phyloP scores from a whole-genome alignment of 2,329 filamentous ascomycete species.

The Paecilomyces sp. region DNA sequence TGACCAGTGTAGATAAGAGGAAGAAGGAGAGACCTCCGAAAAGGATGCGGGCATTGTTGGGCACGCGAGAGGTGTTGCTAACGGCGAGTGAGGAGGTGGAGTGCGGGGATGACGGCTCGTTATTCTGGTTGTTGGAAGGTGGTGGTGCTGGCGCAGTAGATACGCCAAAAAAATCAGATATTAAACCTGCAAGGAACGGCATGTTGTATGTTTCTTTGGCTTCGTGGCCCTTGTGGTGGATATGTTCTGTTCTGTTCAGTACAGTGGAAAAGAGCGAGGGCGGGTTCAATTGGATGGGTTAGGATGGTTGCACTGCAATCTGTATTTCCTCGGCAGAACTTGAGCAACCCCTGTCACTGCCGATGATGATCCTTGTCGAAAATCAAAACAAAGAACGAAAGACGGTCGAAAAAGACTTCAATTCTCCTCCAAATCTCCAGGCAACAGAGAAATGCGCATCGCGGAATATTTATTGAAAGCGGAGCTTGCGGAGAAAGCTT shows the following conservation, averaged over 20 bases:
- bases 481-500: background rate
- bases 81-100: background rate
- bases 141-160: background rate
- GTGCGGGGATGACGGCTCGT: background rate
- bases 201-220: background rate
- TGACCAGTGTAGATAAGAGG: constrained; percentile 61
- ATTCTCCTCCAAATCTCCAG: background rate
- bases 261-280: background rate
- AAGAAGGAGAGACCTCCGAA: constrained; percentile 71
- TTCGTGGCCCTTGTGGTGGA: background rate
- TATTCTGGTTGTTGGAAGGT: background rate
- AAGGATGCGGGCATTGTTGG: constrained; percentile 48
- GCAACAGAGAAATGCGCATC: background rate
- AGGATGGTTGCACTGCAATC: background rate
- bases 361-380: background rate
- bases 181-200: background rate
- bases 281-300: background rate
- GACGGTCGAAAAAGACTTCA: background rate
- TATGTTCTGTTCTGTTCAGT: background rate
- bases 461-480: background rate
- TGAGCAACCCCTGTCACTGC: background rate
- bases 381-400: background rate
- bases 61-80: constrained; percentile 13
- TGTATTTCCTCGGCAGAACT: background rate
- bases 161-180: background rate